phyloP scores from a whole-genome alignment of 768 basidiomycete genomes.

The Heimioporus sp. region DNA sequence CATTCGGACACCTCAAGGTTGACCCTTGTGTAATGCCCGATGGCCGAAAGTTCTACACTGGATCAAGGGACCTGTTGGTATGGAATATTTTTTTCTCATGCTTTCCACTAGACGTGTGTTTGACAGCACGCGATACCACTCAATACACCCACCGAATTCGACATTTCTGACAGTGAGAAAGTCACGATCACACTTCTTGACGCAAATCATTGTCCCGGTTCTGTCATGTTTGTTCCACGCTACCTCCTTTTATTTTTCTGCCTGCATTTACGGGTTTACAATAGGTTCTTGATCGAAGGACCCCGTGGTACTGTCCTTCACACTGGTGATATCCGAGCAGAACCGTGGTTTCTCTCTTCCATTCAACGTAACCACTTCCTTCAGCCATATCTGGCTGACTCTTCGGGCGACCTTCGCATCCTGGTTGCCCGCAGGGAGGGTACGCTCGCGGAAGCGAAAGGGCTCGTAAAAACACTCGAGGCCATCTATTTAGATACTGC shows the following conservation, averaged over 20 bases:
- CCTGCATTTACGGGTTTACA: neutral
- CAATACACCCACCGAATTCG: conserved; percentile 60
- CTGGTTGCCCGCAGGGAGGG: conserved; percentile 25
- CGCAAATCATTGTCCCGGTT: conserved; percentile 94
- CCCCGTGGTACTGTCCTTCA: conserved; percentile 71
- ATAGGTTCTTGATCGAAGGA: conserved; percentile 84
- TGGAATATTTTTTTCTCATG: neutral
- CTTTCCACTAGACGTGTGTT: neutral
- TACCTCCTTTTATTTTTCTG: neutral
- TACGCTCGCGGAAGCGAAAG: conserved; percentile 18
- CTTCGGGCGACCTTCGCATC: conserved; percentile 23
- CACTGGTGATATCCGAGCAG: conserved; percentile 91
- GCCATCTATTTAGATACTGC: conserved; percentile 86
- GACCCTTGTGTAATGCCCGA: conserved; percentile 45
- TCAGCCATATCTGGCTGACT: conserved; percentile 58
- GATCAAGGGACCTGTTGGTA: conserved; percentile 58
- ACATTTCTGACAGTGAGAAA: conserved; percentile 51
- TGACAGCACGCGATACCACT: conserved; percentile 55
- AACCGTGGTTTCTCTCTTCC: conserved; percentile 72
- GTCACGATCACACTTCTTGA: conserved; percentile 81
- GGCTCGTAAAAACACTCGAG: conserved; percentile 53
- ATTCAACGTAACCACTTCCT: conserved; percentile 70
- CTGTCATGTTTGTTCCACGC: conserved; percentile 68
- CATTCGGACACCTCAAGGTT: conserved; percentile 68
- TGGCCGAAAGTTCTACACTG: conserved; percentile 46